Percentiles rank a stretch among this genome's conserved stretches.
Evolutionary conservation across 2,329 filamentous ascomycete genomes (phyloP).

Genomic region (Aureobasidium sp.): DNA sequence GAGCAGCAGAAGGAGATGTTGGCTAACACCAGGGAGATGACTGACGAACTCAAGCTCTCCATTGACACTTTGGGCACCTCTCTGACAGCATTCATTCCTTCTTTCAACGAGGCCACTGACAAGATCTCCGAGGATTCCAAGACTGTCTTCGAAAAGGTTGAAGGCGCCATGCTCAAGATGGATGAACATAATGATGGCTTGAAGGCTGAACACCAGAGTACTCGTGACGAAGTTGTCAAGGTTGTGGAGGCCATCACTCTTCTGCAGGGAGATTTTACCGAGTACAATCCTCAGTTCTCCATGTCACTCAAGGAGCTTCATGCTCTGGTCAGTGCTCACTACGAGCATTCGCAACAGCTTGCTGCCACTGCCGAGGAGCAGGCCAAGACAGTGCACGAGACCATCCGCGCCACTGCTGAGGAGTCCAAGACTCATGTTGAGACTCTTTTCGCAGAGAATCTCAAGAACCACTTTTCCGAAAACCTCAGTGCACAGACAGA

Average conservation of each 20-base stretch:
- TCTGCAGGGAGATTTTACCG: slow-evolving; percentile 69
- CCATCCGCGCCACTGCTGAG: slow-evolving; percentile 36
- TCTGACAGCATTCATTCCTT: slow-evolving; percentile 44
- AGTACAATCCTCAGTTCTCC: slow-evolving; percentile 83
- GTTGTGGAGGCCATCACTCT: slow-evolving; percentile 65
- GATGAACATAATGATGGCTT: slow-evolving; percentile 68
- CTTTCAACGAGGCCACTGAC: slow-evolving; percentile 63
- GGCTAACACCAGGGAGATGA: slow-evolving; percentile 66
- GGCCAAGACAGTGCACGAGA: slow-evolving; percentile 38
- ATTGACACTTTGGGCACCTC: slow-evolving; percentile 74
- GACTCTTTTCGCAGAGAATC: slow-evolving; percentile 28
- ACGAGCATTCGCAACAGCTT: slow-evolving; percentile 69
- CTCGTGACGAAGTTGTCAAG: slow-evolving; percentile 72
- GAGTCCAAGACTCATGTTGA: slow-evolving; percentile 38
- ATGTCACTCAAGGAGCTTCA: slow-evolving; percentile 82
- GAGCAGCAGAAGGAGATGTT: slow-evolving; percentile 67
- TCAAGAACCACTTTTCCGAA: slow-evolving; percentile 18
- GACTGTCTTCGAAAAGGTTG: slow-evolving; percentile 75
- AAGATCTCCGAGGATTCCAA: slow-evolving; percentile 83
- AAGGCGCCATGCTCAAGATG: slow-evolving; percentile 66
- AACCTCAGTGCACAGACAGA: slow-evolving; percentile 15
- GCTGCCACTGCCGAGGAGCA: slow-evolving; percentile 31
- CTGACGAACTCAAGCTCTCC: slow-evolving; percentile 79
- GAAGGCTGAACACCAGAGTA: slow-evolving; percentile 74
- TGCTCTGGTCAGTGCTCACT: slow-evolving; percentile 74